Base-by-base conservation (phyloP, 768 basidiomycete genomes). In the Gymnopilus junonius region DNA sequence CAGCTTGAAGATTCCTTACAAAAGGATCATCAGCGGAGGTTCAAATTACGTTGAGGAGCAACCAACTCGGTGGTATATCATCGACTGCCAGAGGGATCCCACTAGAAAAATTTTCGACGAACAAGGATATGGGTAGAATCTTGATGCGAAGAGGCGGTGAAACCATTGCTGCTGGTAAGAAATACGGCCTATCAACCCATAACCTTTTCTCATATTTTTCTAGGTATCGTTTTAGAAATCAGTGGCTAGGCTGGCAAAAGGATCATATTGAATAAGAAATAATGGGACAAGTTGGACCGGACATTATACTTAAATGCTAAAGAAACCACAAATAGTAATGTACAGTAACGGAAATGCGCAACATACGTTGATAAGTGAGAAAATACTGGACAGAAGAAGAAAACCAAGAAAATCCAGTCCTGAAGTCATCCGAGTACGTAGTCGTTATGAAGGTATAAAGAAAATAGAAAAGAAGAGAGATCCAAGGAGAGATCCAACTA, bases 91-190 rank as follows among this genome's bases (percentile, higher is more conserved):
- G 87, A 8, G 83, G 88, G 2, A 90, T 98, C 25, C 93, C 97
- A 12, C 71, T 99, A 15, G 97, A 99, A 72, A 84, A 92, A 1
- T 97, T 97, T 67, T 76, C 87, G 1, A 77, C 78, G 7, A 99
- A 96, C 77, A 99, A 99, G 76, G 93, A 96, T 59, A 97, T 99
- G 97, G 97, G 97, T 0, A 80, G 97, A 50, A 85, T 99, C 55
- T 72, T 99, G 65, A 80, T 99, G 61, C 81, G 97, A 45, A 80
- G 97, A 58, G 89, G 87, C 31, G 97, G 97, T 0, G 96, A 98
- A 78, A 98, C 97, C 0, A 92, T 99, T 63, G 94, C 89, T 39
- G 96, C 96, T 46, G 96, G 95, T 90, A 67, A 55, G 81, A 27
- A n/a, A 21, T 55, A 15, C 51, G 27, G 35, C 42, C 20, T 8